A percentile compares a stretch with the other conserved stretches of the same genome.
phyloP scores from a whole-genome alignment of 108 stramenopile species.

The Halocafeteria seosinensis region DNA sequence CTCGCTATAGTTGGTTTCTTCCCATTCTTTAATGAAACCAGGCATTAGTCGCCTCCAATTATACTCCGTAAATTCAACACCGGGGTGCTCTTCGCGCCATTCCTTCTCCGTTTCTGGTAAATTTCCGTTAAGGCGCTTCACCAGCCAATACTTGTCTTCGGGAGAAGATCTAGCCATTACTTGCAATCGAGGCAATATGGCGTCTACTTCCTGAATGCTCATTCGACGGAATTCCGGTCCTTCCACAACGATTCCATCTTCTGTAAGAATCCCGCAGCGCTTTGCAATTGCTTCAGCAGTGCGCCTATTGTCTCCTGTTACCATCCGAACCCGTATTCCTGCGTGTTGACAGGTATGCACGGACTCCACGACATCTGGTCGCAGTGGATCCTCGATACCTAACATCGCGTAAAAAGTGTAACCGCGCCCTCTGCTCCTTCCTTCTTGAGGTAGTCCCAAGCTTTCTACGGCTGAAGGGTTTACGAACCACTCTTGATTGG shows the following conservation, averaged over 20 bases:
- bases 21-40: too few species aligned
- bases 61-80: too few species aligned
- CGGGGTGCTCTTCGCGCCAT: too few species aligned
- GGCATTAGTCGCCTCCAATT: too few species aligned
- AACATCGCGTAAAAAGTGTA: too few species aligned
- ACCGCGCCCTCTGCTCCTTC: too few species aligned
- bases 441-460: too few species aligned
- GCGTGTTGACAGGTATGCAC: slow-evolving; percentile 45
- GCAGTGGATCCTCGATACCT: slow-evolving; percentile 89
- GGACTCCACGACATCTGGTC: slow-evolving; percentile 67
- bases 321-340: slow-evolving; percentile 89
- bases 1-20: too few species aligned
- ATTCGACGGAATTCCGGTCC: slow-evolving; percentile 34
- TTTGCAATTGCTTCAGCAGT: slow-evolving; percentile 84
- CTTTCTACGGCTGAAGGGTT: not conserved
- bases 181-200: slow-evolving; percentile 45
- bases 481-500: slow-evolving; percentile 42
- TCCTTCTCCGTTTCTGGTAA: not conserved
- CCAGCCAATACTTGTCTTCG: slow-evolving; percentile 77
- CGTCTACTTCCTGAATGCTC: slow-evolving; percentile 20
- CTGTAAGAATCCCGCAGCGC: slow-evolving; percentile 37
- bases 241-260: slow-evolving; percentile 15
- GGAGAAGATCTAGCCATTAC: slow-evolving; percentile 81
- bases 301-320: slow-evolving; percentile 79
- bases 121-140: slow-evolving; percentile 33